Base-by-base conservation (phyloP, 305 asterid species). In the Lippia alba region DNA sequence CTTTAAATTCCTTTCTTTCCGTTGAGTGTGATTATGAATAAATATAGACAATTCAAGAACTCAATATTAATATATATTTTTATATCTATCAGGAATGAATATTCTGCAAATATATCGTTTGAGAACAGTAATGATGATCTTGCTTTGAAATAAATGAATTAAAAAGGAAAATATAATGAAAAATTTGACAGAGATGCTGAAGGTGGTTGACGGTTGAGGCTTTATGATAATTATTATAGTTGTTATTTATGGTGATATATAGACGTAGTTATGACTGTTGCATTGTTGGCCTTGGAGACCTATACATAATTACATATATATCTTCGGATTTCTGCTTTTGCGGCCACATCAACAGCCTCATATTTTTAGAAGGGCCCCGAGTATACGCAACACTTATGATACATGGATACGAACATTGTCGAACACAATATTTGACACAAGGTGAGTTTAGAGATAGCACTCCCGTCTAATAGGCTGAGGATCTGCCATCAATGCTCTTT, bases 201-300 rank as follows among this genome's bases (percentile, higher is more conserved):
- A 70, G 50, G 79, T 64, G 4, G 87, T 82, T 82, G 87, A 76
- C 20, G 9, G 84, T 82, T 82, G 82, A 32, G 73, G 66, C 46
- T 59, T 60, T 62, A 65, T 51, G 12, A 55, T 19, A 17, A 19
- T 70, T 48, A 66, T 51, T 73, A 19, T 33, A 39, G 45, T 9
- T 12, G 36, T 24, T 64, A 64, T 69, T 64, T 63, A 55, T 36
- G 69, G 72, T 46, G 58, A 68, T 62, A 46, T 51, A 20, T 62
- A 46, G 57, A 20, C 59, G 78, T 17, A 67, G 40, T 63, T 64
- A 65, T 64, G 48, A 39, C 17, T 11, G 46, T 69, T 12, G 61
- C 30, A 11, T 24, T 56, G 20, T 57, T 36, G 41, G 41, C 34
- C 32, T 14, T n/a, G 55, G 14, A 4, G 4, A 1, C 5, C 53